Evolutionary conservation across 2,329 filamentous ascomycete species (phyloP), one percentile per base, ranked within the genome.

Genomic region (Colletotrichum euphorbiae): DNA sequence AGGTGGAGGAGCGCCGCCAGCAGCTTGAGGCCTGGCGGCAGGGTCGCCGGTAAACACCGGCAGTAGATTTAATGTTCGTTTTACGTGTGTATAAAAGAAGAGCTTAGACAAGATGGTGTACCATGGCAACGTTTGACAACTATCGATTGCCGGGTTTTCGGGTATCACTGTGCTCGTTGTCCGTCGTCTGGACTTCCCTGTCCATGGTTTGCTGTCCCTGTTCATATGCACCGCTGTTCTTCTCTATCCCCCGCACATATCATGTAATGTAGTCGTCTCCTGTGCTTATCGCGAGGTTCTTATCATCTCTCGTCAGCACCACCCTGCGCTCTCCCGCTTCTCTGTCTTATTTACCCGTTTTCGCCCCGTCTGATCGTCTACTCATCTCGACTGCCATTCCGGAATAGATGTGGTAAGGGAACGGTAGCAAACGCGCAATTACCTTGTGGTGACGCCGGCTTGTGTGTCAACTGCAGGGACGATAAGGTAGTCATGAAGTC

Each of bases 1-100:
- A 85, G 77, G 75, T 90, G 21, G 82, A 83, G 73, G 85, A 85
- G 77, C 80, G 82, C 71, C 80, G 80, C 70, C 79, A 78, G 73
- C 80, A 83, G 75, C 75, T 88, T 70, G 77, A 82, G 74, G 80
- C 81, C 69, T 85, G 84, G 83, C 77, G 80, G 55, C 72, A 79
- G 55, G 80, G 80, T 40, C 75, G 77, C 71, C 69, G 58, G 56
- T 66, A 69, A 55, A 65, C 38, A 12, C 15, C 42, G 43, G 46
- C 36, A 21, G 50, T 67, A 62, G 63, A 67, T 28, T 33, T 33
- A 51, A 46, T 33, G 12, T 6, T 42, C 28, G 4, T 36, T 12
- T 6, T n/a, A n/a, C 4, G 15, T 52, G 15, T 52, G 48, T 33
- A n/a, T 17, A 36, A 12, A 28, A 50, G 7, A 50, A 52, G 48